These are phyloP conservation scores for Cavenderia fasciculata DNA, from an alignment of 78 protist genomes.

Conservation along the genomic window DNA sequence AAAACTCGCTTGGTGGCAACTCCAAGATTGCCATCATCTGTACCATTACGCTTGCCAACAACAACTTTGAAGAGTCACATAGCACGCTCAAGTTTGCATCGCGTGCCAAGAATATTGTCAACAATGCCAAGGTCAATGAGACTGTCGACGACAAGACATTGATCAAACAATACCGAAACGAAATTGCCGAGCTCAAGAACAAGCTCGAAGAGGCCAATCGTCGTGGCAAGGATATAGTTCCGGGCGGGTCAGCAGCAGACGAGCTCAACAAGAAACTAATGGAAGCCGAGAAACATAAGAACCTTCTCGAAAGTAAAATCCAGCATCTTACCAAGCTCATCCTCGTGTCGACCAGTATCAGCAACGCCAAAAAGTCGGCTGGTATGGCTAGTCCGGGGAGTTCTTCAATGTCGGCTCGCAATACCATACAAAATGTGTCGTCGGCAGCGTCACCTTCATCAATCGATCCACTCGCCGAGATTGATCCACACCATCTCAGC, in stretches of 20 bases:
- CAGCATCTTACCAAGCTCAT: slow-evolving; percentile 64
- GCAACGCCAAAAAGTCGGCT: background rate
- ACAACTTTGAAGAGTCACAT: slow-evolving; percentile 72
- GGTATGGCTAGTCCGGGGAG: background rate
- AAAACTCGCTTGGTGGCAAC: slow-evolving; percentile 87
- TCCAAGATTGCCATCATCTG: slow-evolving; percentile 70
- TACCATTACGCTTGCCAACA: slow-evolving; percentile 43
- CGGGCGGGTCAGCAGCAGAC: background rate
- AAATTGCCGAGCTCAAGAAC: slow-evolving; percentile 62
- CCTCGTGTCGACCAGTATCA: slow-evolving; percentile 24
- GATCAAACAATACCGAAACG: slow-evolving; percentile 57
- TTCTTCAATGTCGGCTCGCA: background rate
- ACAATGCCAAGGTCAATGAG: slow-evolving; percentile 88
- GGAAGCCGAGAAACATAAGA: slow-evolving; percentile 52
- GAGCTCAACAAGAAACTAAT: slow-evolving; percentile 1
- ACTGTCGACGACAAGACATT: slow-evolving; percentile 64
- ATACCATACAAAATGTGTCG: slow-evolving; percentile 4
- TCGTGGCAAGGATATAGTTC: background rate
- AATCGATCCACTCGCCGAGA: background rate
- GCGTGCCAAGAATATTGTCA: slow-evolving; percentile 87
- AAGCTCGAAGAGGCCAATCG: slow-evolving; percentile 36
- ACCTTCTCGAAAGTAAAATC: slow-evolving; percentile 49
- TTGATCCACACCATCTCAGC: background rate
- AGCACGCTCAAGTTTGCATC: slow-evolving; percentile 88
- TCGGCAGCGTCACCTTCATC: background rate